Conservation (phyloP, 805 yeast species). For the Tetrapisispora namnaoensis region DNA sequence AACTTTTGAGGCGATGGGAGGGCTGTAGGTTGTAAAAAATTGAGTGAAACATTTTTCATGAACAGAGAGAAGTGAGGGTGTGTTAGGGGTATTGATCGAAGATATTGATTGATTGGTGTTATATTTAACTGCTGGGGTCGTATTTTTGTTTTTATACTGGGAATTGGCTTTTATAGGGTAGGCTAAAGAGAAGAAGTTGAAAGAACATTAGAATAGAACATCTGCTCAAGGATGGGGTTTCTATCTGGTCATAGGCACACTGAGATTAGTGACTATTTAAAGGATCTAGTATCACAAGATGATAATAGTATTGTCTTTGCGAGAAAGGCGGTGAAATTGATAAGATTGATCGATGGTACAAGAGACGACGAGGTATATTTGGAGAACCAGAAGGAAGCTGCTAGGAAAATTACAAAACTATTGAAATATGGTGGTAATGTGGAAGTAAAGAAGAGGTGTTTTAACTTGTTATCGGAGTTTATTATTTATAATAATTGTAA, state of each 20-base stretch:
- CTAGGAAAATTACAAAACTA: constrained; percentile 80
- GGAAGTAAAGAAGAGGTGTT: constrained; percentile 29
- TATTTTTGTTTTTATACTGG: too few species aligned
- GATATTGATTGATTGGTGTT: background rate
- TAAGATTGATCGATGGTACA: constrained; percentile 30
- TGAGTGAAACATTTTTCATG: too few species aligned
- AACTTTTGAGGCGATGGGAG: background rate
- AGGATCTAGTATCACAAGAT: constrained; percentile 34
- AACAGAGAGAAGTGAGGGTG: background rate
- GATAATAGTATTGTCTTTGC: constrained; percentile 22
- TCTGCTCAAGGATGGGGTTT: constrained; percentile 42
- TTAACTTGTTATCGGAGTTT: constrained; percentile 35
- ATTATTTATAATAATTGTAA: constrained; percentile 33
- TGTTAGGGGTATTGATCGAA: background rate
- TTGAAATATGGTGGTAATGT: constrained; percentile 81
- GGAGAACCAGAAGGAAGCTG: constrained; percentile 57
- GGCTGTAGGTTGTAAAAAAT: too few species aligned
- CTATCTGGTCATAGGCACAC: constrained; percentile 56
- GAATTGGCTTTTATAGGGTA: too few species aligned
- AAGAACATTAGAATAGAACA: too few species aligned
- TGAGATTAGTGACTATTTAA: constrained; percentile 55
- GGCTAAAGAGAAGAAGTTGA: too few species aligned
- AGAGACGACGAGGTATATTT: constrained; percentile 23
- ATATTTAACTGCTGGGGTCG: too few species aligned
- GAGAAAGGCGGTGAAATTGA: constrained; percentile 27